Base-by-base conservation (phyloP, 2,329 filamentous ascomycete species). In the Exophiala calicioides region DNA sequence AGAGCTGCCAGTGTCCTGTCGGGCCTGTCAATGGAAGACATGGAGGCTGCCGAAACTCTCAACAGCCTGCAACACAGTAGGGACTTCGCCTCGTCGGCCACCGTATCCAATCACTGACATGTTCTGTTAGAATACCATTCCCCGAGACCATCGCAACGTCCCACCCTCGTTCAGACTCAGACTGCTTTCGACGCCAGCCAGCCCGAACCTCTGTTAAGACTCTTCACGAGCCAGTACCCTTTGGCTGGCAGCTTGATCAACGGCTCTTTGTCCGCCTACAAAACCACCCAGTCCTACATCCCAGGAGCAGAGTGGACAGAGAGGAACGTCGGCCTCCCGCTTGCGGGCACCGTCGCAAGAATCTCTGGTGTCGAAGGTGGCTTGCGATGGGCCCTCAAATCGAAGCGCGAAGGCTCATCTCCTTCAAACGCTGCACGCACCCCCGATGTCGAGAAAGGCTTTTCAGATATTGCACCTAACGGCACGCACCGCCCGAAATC, bases 291-390 rank as follows among this genome's bases (percentile, higher is more conserved):
- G 68, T 88, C 90, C 58, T 94, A 91, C 61, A 94, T 89, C 1
- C 90, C 91, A 0, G 82, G 90, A 51, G 91, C 88, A 37, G 89
- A 95, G 65, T 89, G 94, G 60, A 84, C 96, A 15, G 91, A 97
- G 67, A 85, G 88, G 35, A 91, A 88, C 58, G 81, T 95, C 40
- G 88, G 79, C 9, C 75, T 86, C 1, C 90, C 89, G 1, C 82
- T 96, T 41, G 88, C 88, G 41, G 93, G 88, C 62, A 93, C 88
- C 0, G 87, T 95, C 4, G 86, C 89, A 21, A 81, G 88, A 21
- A 84, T 84, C 23, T 95, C 91, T 0, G 91, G 91, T 50, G 86
- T 96, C 2, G 90, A 97, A 64, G 85, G 85, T 44, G 85, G 89
- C 45, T 79, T 96, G 10, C 79, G 93, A 38, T 90, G 90, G 80